Base-by-base conservation (phyloP, 176 grass and related monocot species). In the Thinopyrum elongatum region DNA sequence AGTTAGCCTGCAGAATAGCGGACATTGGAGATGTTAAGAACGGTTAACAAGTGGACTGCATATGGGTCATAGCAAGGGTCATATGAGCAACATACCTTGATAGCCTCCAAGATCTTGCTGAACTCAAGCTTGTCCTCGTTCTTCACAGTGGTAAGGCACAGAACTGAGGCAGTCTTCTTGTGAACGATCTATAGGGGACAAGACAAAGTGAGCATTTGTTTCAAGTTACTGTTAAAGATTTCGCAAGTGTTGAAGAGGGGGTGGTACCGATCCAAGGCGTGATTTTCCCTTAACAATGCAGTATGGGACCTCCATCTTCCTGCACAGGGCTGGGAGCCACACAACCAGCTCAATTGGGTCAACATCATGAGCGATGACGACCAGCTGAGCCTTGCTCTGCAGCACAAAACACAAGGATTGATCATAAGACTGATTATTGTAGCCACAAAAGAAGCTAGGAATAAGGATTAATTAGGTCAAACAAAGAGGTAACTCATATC, bases 111-210 rank as follows among this genome's bases (percentile, higher is more conserved):
- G 81, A 94, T 91, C 87, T 94, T 91, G 86, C 92, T 94, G 80
- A 94, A 94, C 53, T 94, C 92, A 73, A 94, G 92, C 63, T 94
- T 94, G 79, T 94, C 92, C 81, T 94, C 92, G 0, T 94, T 94
- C 92, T 94, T 91, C 8, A 94, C 92, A 58, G 92, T 94, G 58
- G 92, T 94, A 66, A 94, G 72, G 67, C 92, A 94, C 6, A 91
- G 79, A 33, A 94, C 92, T 23, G 92, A 84, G 44, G 92, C 87
- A 0, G 89, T 94, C 77, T 94, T 94, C 92, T 91, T 94, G 81
- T 94, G 92, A 25, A 94, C 92, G 29, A 94, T 94, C 92, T 94
- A 34, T 4, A 82, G 6, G 19, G 0, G 1, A 44, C 63, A n/a
- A 13, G 0, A 28, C 58, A 55, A 14, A 33, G 13, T 55, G 8